Base-by-base conservation (phyloP, 371 early-diverging fungal species). In the Rhizopus delemar region DNA sequence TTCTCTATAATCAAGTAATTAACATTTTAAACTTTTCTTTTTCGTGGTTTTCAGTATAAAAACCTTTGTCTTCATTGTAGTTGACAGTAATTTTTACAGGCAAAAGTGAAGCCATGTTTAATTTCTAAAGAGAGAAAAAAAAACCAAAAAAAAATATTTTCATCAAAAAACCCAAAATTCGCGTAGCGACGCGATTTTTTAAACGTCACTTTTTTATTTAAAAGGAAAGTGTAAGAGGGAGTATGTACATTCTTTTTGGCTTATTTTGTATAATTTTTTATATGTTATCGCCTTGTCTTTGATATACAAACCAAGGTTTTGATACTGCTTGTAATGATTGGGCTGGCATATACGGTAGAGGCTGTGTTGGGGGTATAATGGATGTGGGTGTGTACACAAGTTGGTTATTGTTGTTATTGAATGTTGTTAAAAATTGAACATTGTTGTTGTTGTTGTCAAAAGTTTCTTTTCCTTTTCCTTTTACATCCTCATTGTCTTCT, bases 1-100 rank as follows among this genome's bases (percentile, higher is more conserved):
- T 45, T 52, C 16, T 56, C 78, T 78, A 45, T 57, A 41, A 16
- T 22, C 9, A 38, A 32, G 49, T 34, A 15, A 36, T 15, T 16
- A 36, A 31, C 7, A 29, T 9, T 8, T 7, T 5, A n/a, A 13
- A 28, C 8, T 12, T 31, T 54, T 54, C 6, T 4, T 13, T 54
- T 54, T 32, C 41, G 22, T 36, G 31, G 38, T n/a, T 3, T 51
- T 8, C 13, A 8, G 4, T 22, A 22, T 22, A 16, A 49, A 28
- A 62, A 74, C 79, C 66, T 60, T 69, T 62, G 35, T 75, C 79
- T 45, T 71, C 63, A 8, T 65, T 72, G 59, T 78, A 78, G 41
- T 66, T 63, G 56, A 76, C 57, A 38, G 53, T 59, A 46, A 65
- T 39, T 22, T 43, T 68, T 46, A 69, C 58, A 41, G 77, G 77